Percentiles rank a stretch among this genome's conserved stretches.
Conservation (phyloP, 805 yeast genomes). For the Kuraishia capsulata region DNA sequence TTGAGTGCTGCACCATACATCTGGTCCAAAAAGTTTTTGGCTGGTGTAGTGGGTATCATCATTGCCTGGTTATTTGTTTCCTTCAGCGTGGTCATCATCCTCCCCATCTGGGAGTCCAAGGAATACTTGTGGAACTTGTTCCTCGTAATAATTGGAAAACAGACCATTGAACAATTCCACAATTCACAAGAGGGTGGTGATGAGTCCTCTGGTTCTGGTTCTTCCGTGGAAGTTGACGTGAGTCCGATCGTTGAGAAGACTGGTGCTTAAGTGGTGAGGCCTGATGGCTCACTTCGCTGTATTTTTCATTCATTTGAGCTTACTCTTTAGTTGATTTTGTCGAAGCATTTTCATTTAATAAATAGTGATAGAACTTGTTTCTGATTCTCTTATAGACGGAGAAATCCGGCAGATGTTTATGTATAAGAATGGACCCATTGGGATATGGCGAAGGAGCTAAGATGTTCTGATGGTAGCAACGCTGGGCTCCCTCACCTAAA, state of each 20-base stretch:
- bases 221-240: not conserved
- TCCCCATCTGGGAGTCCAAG: constrained; percentile 3
- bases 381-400: no score
- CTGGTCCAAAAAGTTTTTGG: constrained; percentile 22
- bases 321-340: no score
- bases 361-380: no score
- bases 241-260: not conserved
- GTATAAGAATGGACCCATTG: no score
- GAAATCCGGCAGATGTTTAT: no score
- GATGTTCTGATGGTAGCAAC: no score
- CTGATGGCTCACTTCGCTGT: no score
- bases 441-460: no score
- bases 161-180: not conserved
- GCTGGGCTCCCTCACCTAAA: constrained; percentile 1
- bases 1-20: constrained; percentile 24
- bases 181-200: not conserved
- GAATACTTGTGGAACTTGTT: constrained; percentile 1
- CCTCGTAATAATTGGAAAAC: not conserved
- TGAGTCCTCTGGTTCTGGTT: not conserved
- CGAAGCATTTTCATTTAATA: no score
- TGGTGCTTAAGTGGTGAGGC: no score
- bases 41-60: constrained; percentile 20
- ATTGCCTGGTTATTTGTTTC: constrained; percentile 26
- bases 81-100: not conserved
- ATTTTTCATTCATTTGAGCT: no score